A percentile compares a stretch with the other conserved stretches of the same genome.
Evolutionary conservation across 2,329 filamentous ascomycete species (phyloP).

Genomic region (Zymoseptoria passerinii): DNA sequence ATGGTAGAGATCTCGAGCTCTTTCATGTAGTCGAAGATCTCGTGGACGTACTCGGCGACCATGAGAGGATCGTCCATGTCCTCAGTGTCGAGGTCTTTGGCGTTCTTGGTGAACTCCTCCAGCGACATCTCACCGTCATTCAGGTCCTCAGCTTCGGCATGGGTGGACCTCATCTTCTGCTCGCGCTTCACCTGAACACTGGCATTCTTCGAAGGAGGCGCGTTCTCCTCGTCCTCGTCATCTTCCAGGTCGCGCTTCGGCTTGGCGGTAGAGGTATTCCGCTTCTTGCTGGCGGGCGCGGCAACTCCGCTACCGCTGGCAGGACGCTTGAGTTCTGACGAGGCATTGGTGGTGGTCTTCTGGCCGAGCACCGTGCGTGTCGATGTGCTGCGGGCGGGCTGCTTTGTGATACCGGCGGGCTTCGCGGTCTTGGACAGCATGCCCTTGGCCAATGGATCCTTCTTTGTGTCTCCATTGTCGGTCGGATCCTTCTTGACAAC

Average conservation of each 20-base stretch:
- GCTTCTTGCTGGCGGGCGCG: conserved; percentile 59
- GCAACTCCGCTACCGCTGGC: conserved; percentile 61
- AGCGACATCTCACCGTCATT: conserved; percentile 30
- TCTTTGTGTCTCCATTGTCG: conserved; percentile 53
- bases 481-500: conserved; percentile 66
- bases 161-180: conserved; percentile 34
- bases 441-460: conserved; percentile 43
- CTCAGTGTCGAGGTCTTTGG: conserved; percentile 69
- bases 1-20: conserved; percentile 73
- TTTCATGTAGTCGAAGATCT: conserved; percentile 93
- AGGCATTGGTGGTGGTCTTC: conserved; percentile 60
- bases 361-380: conserved; percentile 54
- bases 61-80: conserved; percentile 91
- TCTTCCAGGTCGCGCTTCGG: conserved; percentile 41
- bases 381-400: conserved; percentile 40
- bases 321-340: conserved; percentile 60
- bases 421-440: conserved; percentile 70
- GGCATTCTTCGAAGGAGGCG: conserved; percentile 54
- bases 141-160: conserved; percentile 27
- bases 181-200: conserved; percentile 35
- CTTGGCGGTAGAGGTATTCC: conserved; percentile 47
- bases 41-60: conserved; percentile 93
- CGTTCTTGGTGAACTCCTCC: conserved; percentile 33
- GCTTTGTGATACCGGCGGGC: conserved; percentile 73
- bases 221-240: conserved; percentile 55